Base-by-base conservation (phyloP, 768 basidiomycete species). In the Boletus barrowsii region DNA sequence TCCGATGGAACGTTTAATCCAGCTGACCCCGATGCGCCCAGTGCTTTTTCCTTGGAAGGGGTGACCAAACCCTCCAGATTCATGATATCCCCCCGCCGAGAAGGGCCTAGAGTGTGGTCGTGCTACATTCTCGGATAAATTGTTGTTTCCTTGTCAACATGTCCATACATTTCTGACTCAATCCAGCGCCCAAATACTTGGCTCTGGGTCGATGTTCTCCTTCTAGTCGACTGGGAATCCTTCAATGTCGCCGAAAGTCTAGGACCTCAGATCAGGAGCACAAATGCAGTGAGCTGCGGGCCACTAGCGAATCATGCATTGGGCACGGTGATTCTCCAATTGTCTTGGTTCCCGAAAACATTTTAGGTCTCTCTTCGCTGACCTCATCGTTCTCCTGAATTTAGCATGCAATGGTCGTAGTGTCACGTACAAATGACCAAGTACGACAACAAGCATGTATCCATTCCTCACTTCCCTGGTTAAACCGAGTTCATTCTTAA, bases 381-480 rank as follows among this genome's bases (percentile, higher is more conserved):
- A 65, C 66, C 60, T 60, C 66, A 62, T 52, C 18, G 5, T 50
- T 54, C 63, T 61, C 61, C 64, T 66, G 59, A 60, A 64, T 64
- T 66, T 66, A 51, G 42, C 52, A 36, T 42, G 8, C 56, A 53
- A 63, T 52, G 32, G 42, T 37, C 29, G 39, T 33, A n/a, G 10
- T 30, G 66, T 68, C 59, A 69, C 67, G 67, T 68, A 68, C 62
- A 56, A 53, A 62, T 64, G 53, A 54, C 67, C 15, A 50, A 39
- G 51, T 32, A 33, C 52, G 30, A 26, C 43, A 29, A 42, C 47
- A 35, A 47, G 43, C 49, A 56, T 58, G 42, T 51, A 53, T 58
- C 61, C 53, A 47, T 59, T 55, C 54, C 36, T 22, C 60, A 46
- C 42, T 45, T 57, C 41, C 55, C 62, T 45, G 47, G 55, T 36